phyloP scores from a whole-genome alignment of 345 rosid genomes.

The Adansonia digitata region DNA sequence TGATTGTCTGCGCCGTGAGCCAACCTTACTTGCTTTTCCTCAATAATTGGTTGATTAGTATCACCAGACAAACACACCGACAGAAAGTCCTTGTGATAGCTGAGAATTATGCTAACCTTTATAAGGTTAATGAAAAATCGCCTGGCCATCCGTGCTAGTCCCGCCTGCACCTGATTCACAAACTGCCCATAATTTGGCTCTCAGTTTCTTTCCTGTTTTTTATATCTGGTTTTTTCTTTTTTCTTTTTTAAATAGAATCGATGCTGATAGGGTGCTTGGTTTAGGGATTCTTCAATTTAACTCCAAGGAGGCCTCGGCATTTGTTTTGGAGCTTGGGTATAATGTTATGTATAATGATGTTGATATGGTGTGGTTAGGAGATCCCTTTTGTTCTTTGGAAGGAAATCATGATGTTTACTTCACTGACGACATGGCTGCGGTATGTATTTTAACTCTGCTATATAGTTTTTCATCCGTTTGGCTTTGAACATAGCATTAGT shows the following conservation, averaged over 20 bases:
- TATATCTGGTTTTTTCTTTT: not conserved
- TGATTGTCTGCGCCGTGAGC: constrained; percentile 81
- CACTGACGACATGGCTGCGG: constrained; percentile 84
- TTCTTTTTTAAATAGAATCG: not conserved
- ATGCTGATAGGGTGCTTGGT: constrained; percentile 5
- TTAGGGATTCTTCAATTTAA: constrained; percentile 95
- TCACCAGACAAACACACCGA: constrained; percentile 67
- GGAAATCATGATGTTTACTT: constrained; percentile 94
- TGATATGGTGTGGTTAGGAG: constrained; percentile 94
- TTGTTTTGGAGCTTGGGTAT: constrained; percentile 84
- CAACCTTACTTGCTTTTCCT: constrained; percentile 80
- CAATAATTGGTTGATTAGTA: constrained; percentile 82
- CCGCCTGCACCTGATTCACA: constrained; percentile 29
- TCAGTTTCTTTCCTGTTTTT: constrained; percentile 41
- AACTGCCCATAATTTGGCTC: constrained; percentile 87
- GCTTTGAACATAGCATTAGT: not conserved
- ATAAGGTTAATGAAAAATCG: not conserved
- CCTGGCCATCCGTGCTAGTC: not conserved
- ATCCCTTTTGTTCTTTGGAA: constrained; percentile 71
- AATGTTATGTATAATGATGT: constrained; percentile 98
- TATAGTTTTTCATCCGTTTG: not conserved
- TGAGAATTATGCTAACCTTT: constrained; percentile 77
- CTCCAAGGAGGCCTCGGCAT: constrained; percentile 80
- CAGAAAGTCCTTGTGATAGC: constrained; percentile 85
- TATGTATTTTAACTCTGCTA: constrained; percentile 29